Evolutionary conservation across 2,329 filamentous ascomycete genomes (phyloP).

Genomic region (Sclerotinia glacialis): DNA sequence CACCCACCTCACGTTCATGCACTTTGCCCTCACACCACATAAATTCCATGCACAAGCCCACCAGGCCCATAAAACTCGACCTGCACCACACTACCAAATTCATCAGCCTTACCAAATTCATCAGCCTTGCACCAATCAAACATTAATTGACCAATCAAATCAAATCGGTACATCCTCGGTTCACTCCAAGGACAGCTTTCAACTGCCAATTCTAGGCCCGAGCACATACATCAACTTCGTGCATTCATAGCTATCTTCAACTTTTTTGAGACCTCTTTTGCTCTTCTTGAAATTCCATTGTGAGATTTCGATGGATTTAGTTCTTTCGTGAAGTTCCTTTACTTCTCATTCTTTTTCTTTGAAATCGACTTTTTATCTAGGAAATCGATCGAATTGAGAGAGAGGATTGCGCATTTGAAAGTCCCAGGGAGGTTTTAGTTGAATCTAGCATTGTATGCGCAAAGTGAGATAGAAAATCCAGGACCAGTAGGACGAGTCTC

Average conservation of each 20-base stretch:
- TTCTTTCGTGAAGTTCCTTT: background rate
- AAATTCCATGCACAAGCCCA: background rate
- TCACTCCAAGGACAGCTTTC: constrained; percentile 12
- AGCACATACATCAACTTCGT: background rate
- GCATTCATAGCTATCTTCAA: background rate
- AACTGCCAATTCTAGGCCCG: constrained; percentile 12
- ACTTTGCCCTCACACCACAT: background rate
- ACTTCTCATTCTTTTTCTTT: constrained; percentile 1
- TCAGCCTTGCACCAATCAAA: constrained; percentile 9
- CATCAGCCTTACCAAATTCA: background rate
- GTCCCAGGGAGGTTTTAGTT: background rate
- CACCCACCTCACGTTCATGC: constrained; percentile 15
- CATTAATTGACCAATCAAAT: background rate
- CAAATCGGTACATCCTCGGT: background rate
- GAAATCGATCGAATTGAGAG: background rate
- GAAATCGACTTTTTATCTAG: background rate
- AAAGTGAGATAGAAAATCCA: background rate
- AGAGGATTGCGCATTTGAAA: background rate
- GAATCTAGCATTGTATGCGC: background rate
- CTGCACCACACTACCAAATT: background rate
- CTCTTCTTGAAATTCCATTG: background rate
- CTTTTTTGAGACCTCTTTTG: background rate
- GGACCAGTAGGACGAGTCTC: background rate
- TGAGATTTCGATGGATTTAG: background rate
- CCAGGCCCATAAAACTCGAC: background rate